A percentile compares a stretch with the other conserved stretches of the same genome.
These are phyloP conservation scores for Erythrophleum fordii DNA, from an alignment of 306 rosid genomes.

Conservation along the genomic window DNA sequence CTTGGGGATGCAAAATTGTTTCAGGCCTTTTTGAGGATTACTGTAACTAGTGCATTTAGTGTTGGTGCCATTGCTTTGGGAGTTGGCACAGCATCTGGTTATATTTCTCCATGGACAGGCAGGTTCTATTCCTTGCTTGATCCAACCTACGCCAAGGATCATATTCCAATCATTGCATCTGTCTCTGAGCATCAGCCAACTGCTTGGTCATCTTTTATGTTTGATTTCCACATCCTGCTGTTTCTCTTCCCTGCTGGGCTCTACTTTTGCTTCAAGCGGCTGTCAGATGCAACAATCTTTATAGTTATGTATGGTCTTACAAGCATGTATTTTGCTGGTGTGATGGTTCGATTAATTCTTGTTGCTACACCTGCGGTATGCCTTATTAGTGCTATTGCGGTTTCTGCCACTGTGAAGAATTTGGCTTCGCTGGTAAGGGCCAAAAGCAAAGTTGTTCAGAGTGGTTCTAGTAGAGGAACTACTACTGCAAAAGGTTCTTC, in stretches of 20 bases:
- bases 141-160: constrained; percentile 98
- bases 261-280: constrained; percentile 97
- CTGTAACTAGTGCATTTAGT: constrained; percentile 77
- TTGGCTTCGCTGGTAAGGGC: constrained; percentile 76
- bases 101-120: constrained; percentile 99
- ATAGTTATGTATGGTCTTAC: constrained; percentile 98
- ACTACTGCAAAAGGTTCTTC: constrained; percentile 74
- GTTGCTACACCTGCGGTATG: constrained; percentile 99
- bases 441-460: constrained; percentile 64
- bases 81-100: constrained; percentile 92
- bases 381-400: constrained; percentile 97
- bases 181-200: constrained; percentile 99
- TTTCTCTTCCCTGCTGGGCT: constrained; percentile 99
- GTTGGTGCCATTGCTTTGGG: constrained; percentile 92
- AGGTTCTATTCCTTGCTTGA: constrained; percentile 96
- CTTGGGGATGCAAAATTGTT: constrained; percentile 78
- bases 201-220: constrained; percentile 99
- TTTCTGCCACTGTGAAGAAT: constrained; percentile 92
- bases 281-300: constrained; percentile 97
- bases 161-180: constrained; percentile 95
- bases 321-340: constrained; percentile 99
- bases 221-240: constrained; percentile 93
- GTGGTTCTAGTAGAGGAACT: constrained; percentile 78
- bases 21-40: constrained; percentile 90
- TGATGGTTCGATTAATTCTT: constrained; percentile 98